Percentiles rank a stretch among this genome's conserved stretches.
Evolutionary conservation across 2,329 filamentous ascomycete species (phyloP).

Genomic region (Talaromyces islandicus): DNA sequence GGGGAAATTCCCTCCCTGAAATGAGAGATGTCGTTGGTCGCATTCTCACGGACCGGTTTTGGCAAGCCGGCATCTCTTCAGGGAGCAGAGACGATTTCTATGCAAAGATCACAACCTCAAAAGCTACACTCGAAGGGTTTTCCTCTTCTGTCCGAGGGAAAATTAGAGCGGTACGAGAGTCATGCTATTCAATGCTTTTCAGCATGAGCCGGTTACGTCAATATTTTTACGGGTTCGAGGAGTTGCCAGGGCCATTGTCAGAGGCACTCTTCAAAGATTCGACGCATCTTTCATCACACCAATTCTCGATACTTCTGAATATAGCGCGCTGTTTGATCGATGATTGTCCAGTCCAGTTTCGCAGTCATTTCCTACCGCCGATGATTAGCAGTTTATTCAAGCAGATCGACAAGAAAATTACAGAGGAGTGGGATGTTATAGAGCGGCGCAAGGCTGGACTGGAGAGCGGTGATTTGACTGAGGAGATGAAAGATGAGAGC

Average conservation of each 20-base stretch:
- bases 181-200: constrained; percentile 89
- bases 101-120: constrained; percentile 81
- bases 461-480: constrained; percentile 72
- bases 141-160: constrained; percentile 88
- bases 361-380: constrained; percentile 75
- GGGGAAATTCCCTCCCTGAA: constrained; percentile 68
- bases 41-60: constrained; percentile 90
- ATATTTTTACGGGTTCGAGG: constrained; percentile 84
- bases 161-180: constrained; percentile 83
- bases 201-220: constrained; percentile 83
- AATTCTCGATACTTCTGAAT: constrained; percentile 88
- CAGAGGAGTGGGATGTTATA: constrained; percentile 76
- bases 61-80: constrained; percentile 94
- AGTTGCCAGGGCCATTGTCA: constrained; percentile 76
- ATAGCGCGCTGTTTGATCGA: constrained; percentile 84
- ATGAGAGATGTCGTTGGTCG: constrained; percentile 71
- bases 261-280: constrained; percentile 79
- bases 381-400: constrained; percentile 75
- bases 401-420: constrained; percentile 83
- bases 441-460: constrained; percentile 53
- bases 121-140: constrained; percentile 83
- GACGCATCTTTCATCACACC: constrained; percentile 78
- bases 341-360: constrained; percentile 75
- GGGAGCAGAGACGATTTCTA: constrained; percentile 98
- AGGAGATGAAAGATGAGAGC: constrained; percentile 98